Conservation (phyloP, 1,139 yeast species). For the Diutina sp. region DNA sequence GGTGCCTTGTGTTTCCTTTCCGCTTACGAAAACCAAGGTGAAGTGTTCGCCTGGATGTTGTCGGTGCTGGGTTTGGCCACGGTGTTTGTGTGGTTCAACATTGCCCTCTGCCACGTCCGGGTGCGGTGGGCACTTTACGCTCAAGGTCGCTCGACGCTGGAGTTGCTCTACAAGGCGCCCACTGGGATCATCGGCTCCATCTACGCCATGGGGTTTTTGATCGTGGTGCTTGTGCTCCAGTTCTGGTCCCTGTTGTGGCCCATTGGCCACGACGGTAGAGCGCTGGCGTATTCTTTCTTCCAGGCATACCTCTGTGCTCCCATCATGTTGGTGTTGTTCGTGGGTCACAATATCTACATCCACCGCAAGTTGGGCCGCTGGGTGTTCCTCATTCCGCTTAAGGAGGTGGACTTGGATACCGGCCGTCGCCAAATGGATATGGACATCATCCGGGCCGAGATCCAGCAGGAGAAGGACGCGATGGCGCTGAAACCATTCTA, state of each 20-base stretch:
- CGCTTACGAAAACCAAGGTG: background rate
- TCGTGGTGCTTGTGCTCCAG: background rate
- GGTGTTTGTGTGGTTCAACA: background rate
- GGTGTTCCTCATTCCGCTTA: constrained; percentile 30
- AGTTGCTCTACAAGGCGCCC: background rate
- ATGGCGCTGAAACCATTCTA: constrained; percentile 7
- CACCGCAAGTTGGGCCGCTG: background rate
- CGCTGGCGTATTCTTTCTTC: background rate
- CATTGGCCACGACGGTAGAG: background rate
- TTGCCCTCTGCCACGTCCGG: constrained; percentile 1
- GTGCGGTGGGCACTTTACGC: background rate
- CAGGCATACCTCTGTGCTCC: constrained; percentile 1
- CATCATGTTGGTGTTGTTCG: background rate
- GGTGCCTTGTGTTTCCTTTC: background rate
- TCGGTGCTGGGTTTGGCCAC: background rate
- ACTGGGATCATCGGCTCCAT: background rate
- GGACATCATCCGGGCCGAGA: constrained; percentile 14
- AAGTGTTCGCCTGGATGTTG: constrained; percentile 2
- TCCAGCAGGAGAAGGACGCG: constrained; percentile 24
- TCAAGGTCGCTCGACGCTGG: constrained; percentile 1
- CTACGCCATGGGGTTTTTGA: background rate
- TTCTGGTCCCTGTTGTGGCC: constrained; percentile 2
- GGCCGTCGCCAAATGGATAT: constrained; percentile 12
- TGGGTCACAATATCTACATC: background rate
- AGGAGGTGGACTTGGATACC: constrained; percentile 29